Conservation (phyloP, 345 rosid species). For the Hirschfeldia incana region DNA sequence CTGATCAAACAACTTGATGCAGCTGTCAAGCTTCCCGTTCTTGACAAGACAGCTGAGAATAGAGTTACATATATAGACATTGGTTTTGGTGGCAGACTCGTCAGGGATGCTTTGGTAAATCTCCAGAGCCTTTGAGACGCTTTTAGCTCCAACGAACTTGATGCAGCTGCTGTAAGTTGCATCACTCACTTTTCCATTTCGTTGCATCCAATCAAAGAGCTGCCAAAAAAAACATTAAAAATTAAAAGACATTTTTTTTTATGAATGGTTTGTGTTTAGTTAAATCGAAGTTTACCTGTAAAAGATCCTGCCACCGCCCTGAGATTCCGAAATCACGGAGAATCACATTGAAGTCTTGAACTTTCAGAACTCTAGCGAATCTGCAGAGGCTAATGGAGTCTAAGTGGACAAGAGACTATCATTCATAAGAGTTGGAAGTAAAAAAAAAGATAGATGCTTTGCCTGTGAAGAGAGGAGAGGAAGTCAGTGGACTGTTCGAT, state of each 20-base stretch:
- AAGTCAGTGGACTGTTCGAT: conserved; percentile 62
- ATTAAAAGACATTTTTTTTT: not conserved
- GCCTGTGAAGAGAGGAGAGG: conserved; percentile 51
- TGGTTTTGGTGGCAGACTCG: conserved; percentile 53
- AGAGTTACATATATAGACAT: conserved; percentile 82
- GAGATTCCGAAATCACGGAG: conserved; percentile 68
- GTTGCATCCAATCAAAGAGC: conserved; percentile 94
- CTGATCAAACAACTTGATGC: conserved; percentile 72
- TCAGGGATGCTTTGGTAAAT: conserved; percentile 67
- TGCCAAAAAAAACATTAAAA: conserved; percentile 36
- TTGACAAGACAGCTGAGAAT: conserved; percentile 72
- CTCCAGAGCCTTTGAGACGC: conserved; percentile 66
- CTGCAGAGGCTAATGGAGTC: conserved; percentile 34
- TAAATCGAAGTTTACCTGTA: conserved; percentile 48
- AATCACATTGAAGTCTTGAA: conserved; percentile 79
- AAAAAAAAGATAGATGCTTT: not conserved
- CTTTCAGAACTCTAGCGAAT: conserved; percentile 57
- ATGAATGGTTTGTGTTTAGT: not conserved
- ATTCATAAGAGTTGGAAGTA: not conserved
- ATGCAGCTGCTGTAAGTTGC: conserved; percentile 77
- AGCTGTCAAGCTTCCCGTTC: conserved; percentile 65
- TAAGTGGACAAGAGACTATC: not conserved
- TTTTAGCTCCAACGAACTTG: conserved; percentile 64
- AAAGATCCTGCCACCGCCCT: conserved; percentile 65
- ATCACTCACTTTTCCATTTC: conserved; percentile 60